Evolutionary conservation across 352 stramenopile species (phyloP).

Genomic region (Phytophthora chlamydospora): DNA sequence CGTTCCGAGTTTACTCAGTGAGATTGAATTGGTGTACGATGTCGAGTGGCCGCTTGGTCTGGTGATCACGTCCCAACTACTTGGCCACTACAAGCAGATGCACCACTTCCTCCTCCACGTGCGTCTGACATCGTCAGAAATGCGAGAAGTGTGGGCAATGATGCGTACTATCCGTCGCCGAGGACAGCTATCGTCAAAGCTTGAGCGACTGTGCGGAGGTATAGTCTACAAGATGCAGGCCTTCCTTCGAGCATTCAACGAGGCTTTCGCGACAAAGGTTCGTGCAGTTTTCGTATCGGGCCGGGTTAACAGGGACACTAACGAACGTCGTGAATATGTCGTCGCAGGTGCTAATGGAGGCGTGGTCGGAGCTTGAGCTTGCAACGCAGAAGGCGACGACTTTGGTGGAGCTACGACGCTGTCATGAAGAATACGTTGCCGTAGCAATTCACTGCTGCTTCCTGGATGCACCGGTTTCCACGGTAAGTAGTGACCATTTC

Average conservation of each 20-base stretch:
- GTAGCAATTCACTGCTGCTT: slow-evolving; percentile 48
- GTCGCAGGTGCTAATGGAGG: slow-evolving; percentile 44
- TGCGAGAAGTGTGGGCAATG: slow-evolving; percentile 46
- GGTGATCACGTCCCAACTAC: slow-evolving; percentile 44
- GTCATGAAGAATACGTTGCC: slow-evolving; percentile 47
- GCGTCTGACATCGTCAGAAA: slow-evolving; percentile 50
- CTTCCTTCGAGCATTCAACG: slow-evolving; percentile 52
- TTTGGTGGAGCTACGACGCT: slow-evolving; percentile 36
- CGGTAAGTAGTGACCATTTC: slow-evolving; percentile 23
- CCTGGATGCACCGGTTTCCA: slow-evolving; percentile 30
- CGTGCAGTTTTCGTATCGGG: neutral
- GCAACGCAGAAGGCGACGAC: slow-evolving; percentile 23
- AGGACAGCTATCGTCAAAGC: slow-evolving; percentile 5
- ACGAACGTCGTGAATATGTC: no score
- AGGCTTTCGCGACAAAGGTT: slow-evolving; percentile 54
- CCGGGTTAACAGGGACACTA: no score
- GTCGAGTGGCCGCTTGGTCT: slow-evolving; percentile 58
- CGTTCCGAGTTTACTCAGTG: slow-evolving; percentile 38
- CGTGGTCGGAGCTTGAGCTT: slow-evolving; percentile 42
- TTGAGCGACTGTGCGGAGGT: slow-evolving; percentile 36
- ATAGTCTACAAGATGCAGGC: slow-evolving; percentile 52
- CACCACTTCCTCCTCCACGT: slow-evolving; percentile 55
- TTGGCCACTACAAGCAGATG: slow-evolving; percentile 44
- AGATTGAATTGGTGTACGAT: slow-evolving; percentile 56
- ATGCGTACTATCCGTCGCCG: slow-evolving; percentile 36